Evolutionary conservation across 495 filamentous ascomycete species (phyloP).

Genomic region (Penicillium argentinense): DNA sequence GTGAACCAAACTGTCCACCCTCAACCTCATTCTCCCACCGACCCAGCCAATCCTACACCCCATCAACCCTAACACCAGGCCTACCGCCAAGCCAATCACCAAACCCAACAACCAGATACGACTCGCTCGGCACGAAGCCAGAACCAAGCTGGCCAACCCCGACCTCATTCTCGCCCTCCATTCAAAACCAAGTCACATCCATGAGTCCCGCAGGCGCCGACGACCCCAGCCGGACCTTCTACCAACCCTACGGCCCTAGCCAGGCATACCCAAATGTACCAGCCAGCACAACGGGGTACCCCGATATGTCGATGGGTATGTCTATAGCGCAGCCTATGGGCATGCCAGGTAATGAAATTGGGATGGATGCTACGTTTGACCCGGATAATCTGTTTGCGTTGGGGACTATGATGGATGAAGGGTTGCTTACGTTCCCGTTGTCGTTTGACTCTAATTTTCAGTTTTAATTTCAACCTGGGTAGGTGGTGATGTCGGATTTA

Average conservation of each 20-base stretch:
- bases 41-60: constrained; percentile 11
- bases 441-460: constrained; percentile 26
- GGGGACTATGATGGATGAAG: constrained; percentile 39
- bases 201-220: not conserved
- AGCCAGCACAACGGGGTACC: not conserved
- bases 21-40: not conserved
- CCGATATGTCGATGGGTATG: constrained; percentile 17
- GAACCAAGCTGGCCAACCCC: constrained; percentile 8
- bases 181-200: not conserved
- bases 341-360: constrained; percentile 27
- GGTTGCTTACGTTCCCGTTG: constrained; percentile 35
- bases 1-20: not conserved
- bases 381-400: constrained; percentile 34
- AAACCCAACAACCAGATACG: constrained; percentile 4
- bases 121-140: constrained; percentile 1
- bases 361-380: constrained; percentile 26
- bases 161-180: constrained; percentile 7
- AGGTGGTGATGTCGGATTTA: not conserved
- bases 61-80: constrained; percentile 10
- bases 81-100: not conserved
- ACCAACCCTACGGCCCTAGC: constrained; percentile 12
- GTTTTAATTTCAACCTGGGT: constrained; percentile 1
- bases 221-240: constrained; percentile 13
- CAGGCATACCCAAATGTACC: constrained; percentile 1
- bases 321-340: constrained; percentile 16